A percentile compares a stretch with the other conserved stretches of the same genome.
These are phyloP conservation scores for Fusarium verrucosum DNA, from an alignment of 2,329 filamentous ascomycete species.

Conservation along the genomic window DNA sequence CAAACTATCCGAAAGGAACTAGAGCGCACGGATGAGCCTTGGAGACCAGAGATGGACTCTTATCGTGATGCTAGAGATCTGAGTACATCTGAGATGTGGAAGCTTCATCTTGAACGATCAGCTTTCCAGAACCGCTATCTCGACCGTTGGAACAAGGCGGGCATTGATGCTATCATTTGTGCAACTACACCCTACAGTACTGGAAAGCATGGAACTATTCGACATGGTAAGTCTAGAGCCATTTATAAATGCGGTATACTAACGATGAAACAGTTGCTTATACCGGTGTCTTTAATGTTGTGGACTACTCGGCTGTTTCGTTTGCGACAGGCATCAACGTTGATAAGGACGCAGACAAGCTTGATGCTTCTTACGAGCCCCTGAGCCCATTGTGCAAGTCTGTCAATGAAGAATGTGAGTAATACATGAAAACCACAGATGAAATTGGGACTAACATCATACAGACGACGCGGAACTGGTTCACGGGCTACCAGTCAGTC, in stretches of 20 bases:
- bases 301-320: conserved; percentile 59
- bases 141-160: conserved; percentile 56
- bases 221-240: conserved; percentile 50
- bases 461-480: conserved; percentile 53
- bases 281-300: conserved; percentile 60
- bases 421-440: fast-evolving
- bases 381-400: conserved; percentile 51
- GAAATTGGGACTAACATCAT: neutral
- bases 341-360: conserved; percentile 52
- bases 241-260: neutral
- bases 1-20: conserved; percentile 52
- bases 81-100: conserved; percentile 58
- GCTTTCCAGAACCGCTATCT: conserved; percentile 58
- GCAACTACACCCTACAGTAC: conserved; percentile 61
- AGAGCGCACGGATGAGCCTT: conserved; percentile 55
- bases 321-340: conserved; percentile 56
- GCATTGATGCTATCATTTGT: conserved; percentile 70
- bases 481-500: conserved; percentile 55
- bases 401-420: conserved; percentile 57
- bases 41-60: conserved; percentile 50
- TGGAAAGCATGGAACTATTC: conserved; percentile 55
- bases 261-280: conserved; percentile 54
- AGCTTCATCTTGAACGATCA: conserved; percentile 56
- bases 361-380: conserved; percentile 45
- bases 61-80: conserved; percentile 51